Percentiles rank a stretch among this genome's conserved stretches.
Conservation (phyloP, 2,329 filamentous ascomycete genomes). For the Nemania diffusa region DNA sequence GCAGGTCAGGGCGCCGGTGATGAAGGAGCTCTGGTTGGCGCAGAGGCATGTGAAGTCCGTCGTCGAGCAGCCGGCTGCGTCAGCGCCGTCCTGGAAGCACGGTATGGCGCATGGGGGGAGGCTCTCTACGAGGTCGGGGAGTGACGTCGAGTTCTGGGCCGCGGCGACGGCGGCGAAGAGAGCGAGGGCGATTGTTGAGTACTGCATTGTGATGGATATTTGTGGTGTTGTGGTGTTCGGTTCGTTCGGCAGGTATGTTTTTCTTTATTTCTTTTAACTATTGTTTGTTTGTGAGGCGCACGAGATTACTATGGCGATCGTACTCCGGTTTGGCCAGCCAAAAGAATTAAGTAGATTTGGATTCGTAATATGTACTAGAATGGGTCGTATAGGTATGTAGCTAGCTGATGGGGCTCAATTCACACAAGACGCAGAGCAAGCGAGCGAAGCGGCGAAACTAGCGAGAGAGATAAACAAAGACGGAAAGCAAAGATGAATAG, state of each 20-base stretch:
- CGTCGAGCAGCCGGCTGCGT: conserved; percentile 40
- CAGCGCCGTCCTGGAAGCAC: conserved; percentile 42
- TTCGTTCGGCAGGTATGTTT: background rate
- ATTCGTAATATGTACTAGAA: background rate
- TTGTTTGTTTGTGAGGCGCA: background rate
- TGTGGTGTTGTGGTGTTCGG: background rate
- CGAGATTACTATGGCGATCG: background rate
- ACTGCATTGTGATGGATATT: conserved; percentile 32
- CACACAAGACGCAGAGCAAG: too few relatives aligned
- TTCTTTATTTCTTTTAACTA: background rate
- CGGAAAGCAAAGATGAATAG: background rate
- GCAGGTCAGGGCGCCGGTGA: conserved; percentile 41
- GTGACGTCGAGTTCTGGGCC: conserved; percentile 40
- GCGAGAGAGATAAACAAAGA: background rate
- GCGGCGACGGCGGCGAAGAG: conserved; percentile 33
- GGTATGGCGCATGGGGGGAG: conserved; percentile 46
- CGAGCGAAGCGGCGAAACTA: background rate
- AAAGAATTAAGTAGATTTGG: background rate
- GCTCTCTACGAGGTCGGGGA: conserved; percentile 45
- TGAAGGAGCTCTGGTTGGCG: conserved; percentile 40
- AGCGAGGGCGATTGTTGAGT: conserved; percentile 28
- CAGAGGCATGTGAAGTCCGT: conserved; percentile 49
- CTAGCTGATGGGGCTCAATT: background rate
- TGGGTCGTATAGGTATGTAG: background rate
- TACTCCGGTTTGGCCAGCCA: conserved; percentile 24